Evolutionary conservation across 495 filamentous ascomycete species (phyloP), one percentile per base, ranked within the genome.

Genomic region (Annulohypoxylon maeteangense): DNA sequence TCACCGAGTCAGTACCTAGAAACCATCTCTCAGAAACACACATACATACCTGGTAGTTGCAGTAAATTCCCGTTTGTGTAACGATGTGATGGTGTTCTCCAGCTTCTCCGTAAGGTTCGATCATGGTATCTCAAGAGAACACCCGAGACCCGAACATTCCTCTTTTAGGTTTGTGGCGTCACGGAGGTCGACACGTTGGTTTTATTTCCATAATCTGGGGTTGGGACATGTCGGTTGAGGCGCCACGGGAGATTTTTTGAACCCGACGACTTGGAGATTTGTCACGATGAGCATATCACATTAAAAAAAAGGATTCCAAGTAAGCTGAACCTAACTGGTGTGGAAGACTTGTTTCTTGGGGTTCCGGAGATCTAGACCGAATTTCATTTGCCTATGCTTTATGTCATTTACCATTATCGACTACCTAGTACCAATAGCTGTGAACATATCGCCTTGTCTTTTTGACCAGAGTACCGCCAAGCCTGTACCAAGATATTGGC

Each of bases 341-440:
- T 36, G 62, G 23, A 36, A 63, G 14, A 55, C 51, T 27, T 44
- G 34, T 45, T 56, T 56, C 51, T 61, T 67, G 23, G 58, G 32
- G 63, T 29, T 57, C 57, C 53, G 31, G 55, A 64, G 42, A 54
- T 55, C 47, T 68, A 48, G 54, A 64, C 59, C 58, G 10, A 65
- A 65, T 72, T 63, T 68, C 60, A 72, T 72, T 68, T 68, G 70
- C 60, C 64, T 62, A 42, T 63, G 68, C 62, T 65, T 68, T 58
- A 29, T 67, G 14, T 65, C 65, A 72, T 68, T 68, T 62, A 63
- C 70, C 54, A 66, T 73, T 62, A 73, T 73, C 70, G 55, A 69
- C 63, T 73, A 68, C n/a, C n/a, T n/a, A n/a, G n/a, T n/a, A n/a
- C 56, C 65, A 73, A 72, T 72, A 72, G 16, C 48, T 73, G 65